These are phyloP conservation scores for Scytalidium sp. DNA, from an alignment of 2,329 filamentous ascomycete species.

Conservation along the genomic window DNA sequence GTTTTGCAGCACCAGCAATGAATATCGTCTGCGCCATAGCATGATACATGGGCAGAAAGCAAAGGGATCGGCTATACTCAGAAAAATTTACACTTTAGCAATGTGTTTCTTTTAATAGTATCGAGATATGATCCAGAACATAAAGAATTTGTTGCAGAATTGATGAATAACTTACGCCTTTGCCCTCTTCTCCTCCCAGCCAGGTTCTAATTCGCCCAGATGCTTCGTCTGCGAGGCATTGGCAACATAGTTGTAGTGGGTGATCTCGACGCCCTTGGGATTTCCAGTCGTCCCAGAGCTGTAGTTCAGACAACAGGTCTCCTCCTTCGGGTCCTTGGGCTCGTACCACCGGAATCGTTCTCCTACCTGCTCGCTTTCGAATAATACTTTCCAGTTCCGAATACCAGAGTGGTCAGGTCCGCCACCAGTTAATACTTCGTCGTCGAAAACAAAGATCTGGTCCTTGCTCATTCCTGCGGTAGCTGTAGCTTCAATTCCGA, in stretches of 20 bases:
- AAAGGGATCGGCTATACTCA: slow-evolving; percentile 18
- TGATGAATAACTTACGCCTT: background rate
- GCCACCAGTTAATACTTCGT: slow-evolving; percentile 41
- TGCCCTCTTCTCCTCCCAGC: background rate
- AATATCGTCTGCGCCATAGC: slow-evolving; percentile 71
- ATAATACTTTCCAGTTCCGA: slow-evolving; percentile 62
- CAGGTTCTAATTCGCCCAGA: slow-evolving; percentile 11
- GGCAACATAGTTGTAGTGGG: slow-evolving; percentile 73
- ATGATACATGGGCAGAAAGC: slow-evolving; percentile 57
- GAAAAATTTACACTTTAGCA: background rate
- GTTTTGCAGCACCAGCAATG: slow-evolving; percentile 54
- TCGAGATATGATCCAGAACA: background rate
- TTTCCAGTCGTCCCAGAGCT: slow-evolving; percentile 76
- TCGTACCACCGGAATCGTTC: slow-evolving; percentile 57
- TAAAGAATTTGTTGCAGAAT: background rate
- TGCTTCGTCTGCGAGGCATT: slow-evolving; percentile 56
- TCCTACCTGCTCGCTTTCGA: slow-evolving; percentile 50
- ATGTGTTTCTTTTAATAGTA: background rate
- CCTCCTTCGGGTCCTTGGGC: slow-evolving; percentile 33
- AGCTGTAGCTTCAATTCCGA: slow-evolving; percentile 63
- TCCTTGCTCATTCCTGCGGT: slow-evolving; percentile 51
- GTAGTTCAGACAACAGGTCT: slow-evolving; percentile 53
- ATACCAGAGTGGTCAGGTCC: slow-evolving; percentile 37
- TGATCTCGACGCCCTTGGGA: slow-evolving; percentile 79
- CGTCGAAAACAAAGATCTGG: slow-evolving; percentile 65